Evolutionary conservation across 2,329 filamentous ascomycete genomes (phyloP), one percentile per base, ranked within the genome.

Genomic region (Dothideomycetes sp.): DNA sequence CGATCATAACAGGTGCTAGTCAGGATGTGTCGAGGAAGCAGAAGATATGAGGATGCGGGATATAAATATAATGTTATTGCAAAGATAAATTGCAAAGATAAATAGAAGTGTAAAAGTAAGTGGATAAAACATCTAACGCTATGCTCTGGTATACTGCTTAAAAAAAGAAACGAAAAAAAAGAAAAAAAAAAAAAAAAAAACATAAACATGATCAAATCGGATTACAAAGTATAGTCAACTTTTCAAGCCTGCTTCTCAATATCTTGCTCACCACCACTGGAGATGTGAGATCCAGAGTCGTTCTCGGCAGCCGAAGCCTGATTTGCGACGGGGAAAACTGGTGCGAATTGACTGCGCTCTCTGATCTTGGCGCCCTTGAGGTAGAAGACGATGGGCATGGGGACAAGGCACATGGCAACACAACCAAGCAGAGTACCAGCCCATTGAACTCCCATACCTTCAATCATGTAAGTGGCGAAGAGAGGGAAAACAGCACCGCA

Each of bases 381-480:
- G 35, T 66, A 68, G 47, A 69, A 69, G 5, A 62, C 36, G 12
- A 68, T 45, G 0, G 65, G 66, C 52, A 69, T 59, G 2, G 67
- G 67, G 1, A 67, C 60, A 5, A 65, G 52, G 0, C 63, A 37
- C 2, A 60, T 47, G 1, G 65, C 64, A 1, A 70, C 55, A 36
- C 59, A 64, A 1, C 67, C 68, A 2, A 70, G 55, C 10, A 70
- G 45, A 3, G 64, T 68, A 32, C 56, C 51, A 1, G 64, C 64
- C 62, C 64, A 70, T 40, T 71, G 52, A 6, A 73, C 64, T 6
- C 70, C 69, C 55, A 73, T 67, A 18, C 64, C 64, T 3, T 70
- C 46, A 44, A 71, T 72, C 69, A 73, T 72, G 43, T 71, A 66
- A 0, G 64, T 67, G 0, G 69, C 67, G 50, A 75, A 75, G 0